Percentiles rank a stretch among this genome's conserved stretches.
Evolutionary conservation across 768 basidiomycete species (phyloP).

Genomic region (Mycena floridula): DNA sequence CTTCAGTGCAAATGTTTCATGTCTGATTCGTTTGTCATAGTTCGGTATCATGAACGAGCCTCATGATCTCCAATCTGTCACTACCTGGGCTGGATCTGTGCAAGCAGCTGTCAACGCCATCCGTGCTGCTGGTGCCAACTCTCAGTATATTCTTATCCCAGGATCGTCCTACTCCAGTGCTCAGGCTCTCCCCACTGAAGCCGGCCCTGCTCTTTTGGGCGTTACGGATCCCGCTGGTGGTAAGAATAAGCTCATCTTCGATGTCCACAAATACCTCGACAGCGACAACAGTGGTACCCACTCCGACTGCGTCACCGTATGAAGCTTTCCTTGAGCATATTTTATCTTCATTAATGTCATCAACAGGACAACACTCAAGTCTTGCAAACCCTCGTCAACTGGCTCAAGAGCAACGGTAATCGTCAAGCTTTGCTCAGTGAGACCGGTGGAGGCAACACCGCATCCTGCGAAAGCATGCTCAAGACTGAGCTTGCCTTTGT

Average conservation of each 20-base stretch:
- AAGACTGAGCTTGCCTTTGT: conserved; percentile 38
- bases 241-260: conserved; percentile 42
- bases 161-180: conserved; percentile 28
- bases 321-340: too few species aligned
- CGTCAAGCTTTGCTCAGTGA: neutral
- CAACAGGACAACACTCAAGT: conserved; percentile 36
- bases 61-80: conserved; percentile 41
- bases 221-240: conserved; percentile 38
- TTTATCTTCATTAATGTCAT: too few species aligned
- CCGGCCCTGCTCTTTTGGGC: conserved; percentile 33
- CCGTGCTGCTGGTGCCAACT: conserved; percentile 44
- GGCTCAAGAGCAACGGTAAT: conserved; percentile 40
- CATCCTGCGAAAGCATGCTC: conserved; percentile 38
- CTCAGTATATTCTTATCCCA: conserved; percentile 38
- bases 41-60: conserved; percentile 52
- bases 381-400: conserved; percentile 34
- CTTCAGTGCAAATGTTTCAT: too few species aligned
- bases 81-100: conserved; percentile 39
- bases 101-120: conserved; percentile 57
- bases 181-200: conserved; percentile 32
- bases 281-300: neutral
- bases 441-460: conserved; percentile 43
- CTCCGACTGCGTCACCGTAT: conserved; percentile 47
- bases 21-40: conserved; percentile 4
- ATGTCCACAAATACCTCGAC: conserved; percentile 41